Base-by-base conservation (phyloP, 2,329 filamentous ascomycete genomes). In the Zasmidium citrigriseum region DNA sequence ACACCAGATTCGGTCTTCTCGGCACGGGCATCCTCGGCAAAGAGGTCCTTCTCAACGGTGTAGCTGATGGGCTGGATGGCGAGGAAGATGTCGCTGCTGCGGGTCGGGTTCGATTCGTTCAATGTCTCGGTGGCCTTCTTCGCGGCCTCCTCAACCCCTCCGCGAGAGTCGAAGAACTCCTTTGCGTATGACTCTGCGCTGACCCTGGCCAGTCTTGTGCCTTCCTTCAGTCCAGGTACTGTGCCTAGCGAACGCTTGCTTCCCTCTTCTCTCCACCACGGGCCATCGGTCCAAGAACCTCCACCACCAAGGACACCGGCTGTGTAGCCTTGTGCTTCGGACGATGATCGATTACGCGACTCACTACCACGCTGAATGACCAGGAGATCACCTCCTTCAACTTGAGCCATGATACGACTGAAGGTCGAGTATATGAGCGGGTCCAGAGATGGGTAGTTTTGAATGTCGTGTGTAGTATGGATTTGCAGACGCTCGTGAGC, bases 401-500 rank as follows among this genome's bases (percentile, higher is more conserved):
- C 95, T 78, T 99, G 95, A n/a, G 92, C 86, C 95, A 99, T 99
- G 70, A 99, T 93, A 54, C 92, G 88, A 55, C 89, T 89, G 79
- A 99, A 99, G 63, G 95, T 92, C 58, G 85, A 84, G 77, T 98
- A 91, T 68, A 98, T 91, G 55, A 97, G 84, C 18, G 93, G 92
- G 73, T 98, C 93, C 67, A 99, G 86, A 18, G 91, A 93, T 2
- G 95, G 95, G 74, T 99, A 99, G 67, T 91, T 91, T 66, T 92
- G 87, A 46, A 99, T 85, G 75, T 98, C 95, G 79, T 99, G 95
- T 9, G 93, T 96, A 64, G 95, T 96, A 79, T 99, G 95, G 69
- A 99, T 98, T 69, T 96, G 89, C 7, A 99, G 89, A 51, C 93
- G 90, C 78, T 99, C 95, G 77, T 99, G 95, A 9, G 93, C 95